These are phyloP conservation scores for Beta corolliflora DNA, from an alignment of 179 eudicot species.

Conservation along the genomic window DNA sequence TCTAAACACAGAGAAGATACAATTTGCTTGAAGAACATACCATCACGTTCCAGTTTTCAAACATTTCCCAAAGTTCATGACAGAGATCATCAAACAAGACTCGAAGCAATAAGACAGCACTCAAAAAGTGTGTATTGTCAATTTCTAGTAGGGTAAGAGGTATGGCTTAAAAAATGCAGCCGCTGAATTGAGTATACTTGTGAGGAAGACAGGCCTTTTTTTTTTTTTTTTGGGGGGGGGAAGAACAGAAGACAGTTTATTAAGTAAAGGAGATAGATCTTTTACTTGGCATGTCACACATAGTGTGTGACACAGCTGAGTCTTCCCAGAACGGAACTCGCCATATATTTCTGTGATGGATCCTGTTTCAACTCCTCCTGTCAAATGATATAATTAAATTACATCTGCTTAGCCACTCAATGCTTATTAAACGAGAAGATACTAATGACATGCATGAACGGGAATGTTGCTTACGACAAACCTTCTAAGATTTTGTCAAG, in stretches of 20 bases:
- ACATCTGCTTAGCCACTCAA: neutral
- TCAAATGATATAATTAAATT: slow-evolving; percentile 13
- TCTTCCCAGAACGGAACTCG: slow-evolving; percentile 96
- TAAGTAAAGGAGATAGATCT: neutral
- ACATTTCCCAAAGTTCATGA: neutral
- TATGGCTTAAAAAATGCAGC: neutral
- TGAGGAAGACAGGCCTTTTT: neutral
- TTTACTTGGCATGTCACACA: slow-evolving; percentile 96
- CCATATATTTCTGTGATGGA: slow-evolving; percentile 95
- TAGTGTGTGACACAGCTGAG: slow-evolving; percentile 94
- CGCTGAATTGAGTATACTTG: neutral
- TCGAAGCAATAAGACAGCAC: neutral
- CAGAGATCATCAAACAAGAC: neutral
- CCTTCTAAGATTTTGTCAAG: slow-evolving; percentile 95
- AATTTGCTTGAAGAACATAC: neutral
- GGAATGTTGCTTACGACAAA: slow-evolving; percentile 19
- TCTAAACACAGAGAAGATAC: neutral
- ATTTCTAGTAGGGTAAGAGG: neutral
- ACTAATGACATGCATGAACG: neutral
- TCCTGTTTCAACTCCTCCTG: slow-evolving; percentile 97
- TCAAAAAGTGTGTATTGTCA: neutral
- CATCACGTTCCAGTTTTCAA: neutral
- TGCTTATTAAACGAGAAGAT: neutral
- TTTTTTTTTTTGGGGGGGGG: too few species aligned
- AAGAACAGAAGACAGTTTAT: neutral